Conservation (phyloP, 345 rosid genomes). For the Euphorbia peplus region DNA sequence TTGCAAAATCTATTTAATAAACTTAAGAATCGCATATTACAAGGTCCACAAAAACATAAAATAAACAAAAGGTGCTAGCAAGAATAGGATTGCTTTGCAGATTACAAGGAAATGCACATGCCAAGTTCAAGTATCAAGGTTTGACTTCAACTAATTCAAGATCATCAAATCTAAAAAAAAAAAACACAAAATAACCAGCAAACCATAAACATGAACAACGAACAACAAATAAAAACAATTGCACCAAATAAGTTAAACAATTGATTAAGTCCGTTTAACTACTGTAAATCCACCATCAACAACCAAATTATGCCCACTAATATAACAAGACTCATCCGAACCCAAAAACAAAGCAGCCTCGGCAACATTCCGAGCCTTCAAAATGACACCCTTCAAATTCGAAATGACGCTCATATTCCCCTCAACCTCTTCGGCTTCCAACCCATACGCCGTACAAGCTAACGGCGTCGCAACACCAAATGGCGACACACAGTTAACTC, state of each 20-base stretch:
- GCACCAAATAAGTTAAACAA: too few relatives aligned
- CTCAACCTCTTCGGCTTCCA: constrained; percentile 49
- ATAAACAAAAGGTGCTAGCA: background rate
- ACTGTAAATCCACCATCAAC: constrained; percentile 88
- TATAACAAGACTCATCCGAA: constrained; percentile 73
- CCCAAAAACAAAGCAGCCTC: constrained; percentile 86
- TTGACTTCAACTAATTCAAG: constrained; percentile 26
- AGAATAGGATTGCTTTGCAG: constrained; percentile 7
- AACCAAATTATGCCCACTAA: constrained; percentile 82
- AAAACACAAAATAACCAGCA: too few relatives aligned
- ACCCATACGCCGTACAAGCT: constrained; percentile 46
- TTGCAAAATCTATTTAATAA: too few relatives aligned
- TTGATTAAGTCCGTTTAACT: constrained; percentile 33
- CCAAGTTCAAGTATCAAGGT: constrained; percentile 28
- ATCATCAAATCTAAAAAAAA: too few relatives aligned
- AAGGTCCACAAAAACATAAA: background rate
- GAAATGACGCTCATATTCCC: constrained; percentile 33
- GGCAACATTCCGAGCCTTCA: constrained; percentile 74
- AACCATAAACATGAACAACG: too few relatives aligned
- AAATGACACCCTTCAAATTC: constrained; percentile 62
- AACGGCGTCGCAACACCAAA: constrained; percentile 85
- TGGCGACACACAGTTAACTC: constrained; percentile 83
- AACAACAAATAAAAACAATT: too few relatives aligned
- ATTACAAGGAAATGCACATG: constrained; percentile 46
- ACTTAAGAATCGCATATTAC: too few relatives aligned